phyloP scores from a whole-genome alignment of 2,329 filamentous ascomycete species.

The Pseudogymnoascus sp. region DNA sequence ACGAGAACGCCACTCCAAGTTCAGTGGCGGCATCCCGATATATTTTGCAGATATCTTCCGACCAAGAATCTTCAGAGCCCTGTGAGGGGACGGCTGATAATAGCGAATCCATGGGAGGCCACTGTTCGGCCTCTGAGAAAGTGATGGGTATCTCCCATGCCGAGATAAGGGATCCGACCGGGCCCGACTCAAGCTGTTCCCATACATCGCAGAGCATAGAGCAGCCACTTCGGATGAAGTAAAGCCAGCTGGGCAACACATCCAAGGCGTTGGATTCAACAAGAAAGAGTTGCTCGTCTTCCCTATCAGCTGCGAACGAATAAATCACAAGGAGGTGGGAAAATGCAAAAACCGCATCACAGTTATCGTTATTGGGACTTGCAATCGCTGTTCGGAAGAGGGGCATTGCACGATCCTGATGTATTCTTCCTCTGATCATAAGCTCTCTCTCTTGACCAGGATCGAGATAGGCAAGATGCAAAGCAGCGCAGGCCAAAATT shows the following conservation, averaged over 20 bases:
- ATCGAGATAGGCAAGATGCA: constrained; percentile 19
- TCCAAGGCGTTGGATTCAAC: constrained; percentile 11
- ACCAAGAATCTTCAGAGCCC: constrained; percentile 11
- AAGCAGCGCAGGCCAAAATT: constrained; percentile 31
- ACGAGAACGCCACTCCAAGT: constrained; percentile 16
- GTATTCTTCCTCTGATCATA: constrained; percentile 13
- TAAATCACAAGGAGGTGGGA: constrained; percentile 19
- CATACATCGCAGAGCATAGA: constrained; percentile 17
- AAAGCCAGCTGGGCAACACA: constrained; percentile 17
- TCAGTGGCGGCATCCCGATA: constrained; percentile 16
- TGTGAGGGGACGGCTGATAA: constrained; percentile 11
- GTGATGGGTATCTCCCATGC: constrained; percentile 16
- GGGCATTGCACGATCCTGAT: constrained; percentile 17
- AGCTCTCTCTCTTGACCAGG: constrained; percentile 6
- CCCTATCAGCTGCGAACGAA: constrained; percentile 18
- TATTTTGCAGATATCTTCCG: constrained; percentile 9
- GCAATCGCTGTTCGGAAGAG: constrained; percentile 15
- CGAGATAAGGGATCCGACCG: constrained; percentile 12
- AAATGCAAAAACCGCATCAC: constrained; percentile 16
- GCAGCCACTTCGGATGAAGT: constrained; percentile 18
- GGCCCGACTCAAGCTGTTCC: constrained; percentile 15
- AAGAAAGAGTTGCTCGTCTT: constrained; percentile 16
- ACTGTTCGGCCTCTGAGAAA: neutral
- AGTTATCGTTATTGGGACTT: constrained; percentile 14
- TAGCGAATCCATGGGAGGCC: neutral